A percentile compares a stretch with the other conserved stretches of the same genome.
These are phyloP conservation scores for Umbellularia californica DNA, from an alignment of 164 flowering plant genomes.

Conservation along the genomic window DNA sequence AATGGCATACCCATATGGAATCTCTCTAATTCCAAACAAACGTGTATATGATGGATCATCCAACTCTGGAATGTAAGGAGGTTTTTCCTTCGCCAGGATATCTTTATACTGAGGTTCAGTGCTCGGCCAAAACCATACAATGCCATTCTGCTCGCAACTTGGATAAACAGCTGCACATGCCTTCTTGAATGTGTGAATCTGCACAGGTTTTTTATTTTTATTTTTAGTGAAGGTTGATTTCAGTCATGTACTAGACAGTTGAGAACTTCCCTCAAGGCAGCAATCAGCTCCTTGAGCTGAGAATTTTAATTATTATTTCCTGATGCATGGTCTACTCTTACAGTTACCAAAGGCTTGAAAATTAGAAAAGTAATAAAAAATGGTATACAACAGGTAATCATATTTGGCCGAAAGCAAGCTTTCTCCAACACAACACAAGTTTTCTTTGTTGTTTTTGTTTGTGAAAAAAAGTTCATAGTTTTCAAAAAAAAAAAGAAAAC, in stretches of 20 bases:
- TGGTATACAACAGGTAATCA: too few relatives aligned
- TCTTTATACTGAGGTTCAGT: conserved; percentile 58
- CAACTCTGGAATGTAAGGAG: conserved; percentile 73
- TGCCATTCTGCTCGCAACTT: conserved; percentile 62
- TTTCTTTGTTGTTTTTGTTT: too few relatives aligned
- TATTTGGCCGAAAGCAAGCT: too few relatives aligned
- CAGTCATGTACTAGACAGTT: neutral
- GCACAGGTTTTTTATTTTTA: conserved; percentile 21
- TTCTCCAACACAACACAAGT: too few relatives aligned
- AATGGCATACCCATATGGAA: conserved; percentile 72
- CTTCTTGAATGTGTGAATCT: conserved; percentile 69
- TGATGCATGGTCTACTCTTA: too few relatives aligned
- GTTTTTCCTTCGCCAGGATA: conserved; percentile 47
- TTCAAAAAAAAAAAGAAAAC: too few relatives aligned
- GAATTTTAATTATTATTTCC: too few relatives aligned
- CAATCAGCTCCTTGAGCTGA: too few relatives aligned
- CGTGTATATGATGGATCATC: conserved; percentile 80
- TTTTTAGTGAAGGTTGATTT: neutral
- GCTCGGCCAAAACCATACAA: conserved; percentile 97
- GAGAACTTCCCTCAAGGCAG: neutral
- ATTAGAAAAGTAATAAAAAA: too few relatives aligned
- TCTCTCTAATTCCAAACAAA: conserved; percentile 61
- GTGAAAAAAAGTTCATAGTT: too few relatives aligned
- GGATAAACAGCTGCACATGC: conserved; percentile 91
- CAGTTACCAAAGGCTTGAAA: too few relatives aligned